Percentiles rank a stretch among this genome's conserved stretches.
phyloP scores from a whole-genome alignment of 345 rosid genomes.

The Chamaenerion angustifolium region DNA sequence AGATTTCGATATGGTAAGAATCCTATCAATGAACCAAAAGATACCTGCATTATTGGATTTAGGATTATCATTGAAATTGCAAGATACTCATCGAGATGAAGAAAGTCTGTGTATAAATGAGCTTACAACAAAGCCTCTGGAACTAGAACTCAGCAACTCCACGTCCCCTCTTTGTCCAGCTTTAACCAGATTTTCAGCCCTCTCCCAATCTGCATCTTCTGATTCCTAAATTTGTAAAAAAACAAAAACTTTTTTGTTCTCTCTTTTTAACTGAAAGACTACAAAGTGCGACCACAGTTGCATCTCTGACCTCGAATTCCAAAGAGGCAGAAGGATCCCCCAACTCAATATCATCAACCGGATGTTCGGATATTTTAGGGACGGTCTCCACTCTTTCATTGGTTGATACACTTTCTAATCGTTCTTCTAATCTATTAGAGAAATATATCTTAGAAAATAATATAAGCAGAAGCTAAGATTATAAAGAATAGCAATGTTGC shows the following conservation, averaged over 20 bases:
- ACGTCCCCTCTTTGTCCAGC: slow-evolving; percentile 50
- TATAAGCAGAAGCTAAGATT: slow-evolving; percentile 3
- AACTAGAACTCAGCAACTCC: slow-evolving; percentile 67
- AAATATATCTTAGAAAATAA: slow-evolving; percentile 11
- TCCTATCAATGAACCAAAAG: slow-evolving; percentile 75
- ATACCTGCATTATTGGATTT: slow-evolving; percentile 35
- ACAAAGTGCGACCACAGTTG: background rate
- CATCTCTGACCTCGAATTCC: slow-evolving; percentile 5
- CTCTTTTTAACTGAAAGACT: background rate
- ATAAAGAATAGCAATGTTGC: background rate
- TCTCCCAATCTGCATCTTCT: slow-evolving; percentile 53
- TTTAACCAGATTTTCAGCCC: slow-evolving; percentile 48
- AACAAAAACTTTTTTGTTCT: slow-evolving; percentile 4
- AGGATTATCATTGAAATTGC: slow-evolving; percentile 5
- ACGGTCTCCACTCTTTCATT: slow-evolving; percentile 4
- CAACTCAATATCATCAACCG: slow-evolving; percentile 5
- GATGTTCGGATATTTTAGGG: slow-evolving; percentile 10
- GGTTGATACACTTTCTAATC: slow-evolving; percentile 4
- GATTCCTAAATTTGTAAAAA: slow-evolving; percentile 31
- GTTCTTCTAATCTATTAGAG: slow-evolving; percentile 50
- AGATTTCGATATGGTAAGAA: slow-evolving; percentile 83
- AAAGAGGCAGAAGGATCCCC: slow-evolving; percentile 4
- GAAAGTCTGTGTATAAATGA: background rate
- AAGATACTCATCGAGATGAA: background rate
- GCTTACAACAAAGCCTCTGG: slow-evolving; percentile 80